Evolutionary conservation across 768 basidiomycete species (phyloP), one percentile per base, ranked within the genome.

Genomic region (Gloeostereum incarnatum): DNA sequence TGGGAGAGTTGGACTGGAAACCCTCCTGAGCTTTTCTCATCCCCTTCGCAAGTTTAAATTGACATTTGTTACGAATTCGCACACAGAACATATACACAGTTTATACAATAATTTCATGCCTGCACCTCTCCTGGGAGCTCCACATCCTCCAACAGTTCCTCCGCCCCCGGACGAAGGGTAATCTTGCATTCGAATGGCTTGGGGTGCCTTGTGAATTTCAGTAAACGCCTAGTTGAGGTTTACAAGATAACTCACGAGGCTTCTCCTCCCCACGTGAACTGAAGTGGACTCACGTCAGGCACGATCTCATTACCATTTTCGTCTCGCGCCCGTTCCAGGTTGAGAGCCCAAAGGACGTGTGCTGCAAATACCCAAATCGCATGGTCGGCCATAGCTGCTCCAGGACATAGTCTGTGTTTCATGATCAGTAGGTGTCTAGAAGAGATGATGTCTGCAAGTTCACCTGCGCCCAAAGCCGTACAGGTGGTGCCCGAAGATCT

Each of bases 211-310:
- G n/a, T n/a, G n/a, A n/a, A n/a, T n/a, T n/a, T n/a, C n/a, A n/a
- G n/a, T n/a, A n/a, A n/a, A n/a, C n/a, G n/a, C n/a, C n/a, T n/a
- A n/a, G n/a, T n/a, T n/a, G n/a, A n/a, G n/a, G n/a, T n/a, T n/a
- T n/a, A n/a, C n/a, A n/a, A n/a, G n/a, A n/a, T n/a, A n/a, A 33
- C 32, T 33, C 17, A 33, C 32, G 32, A 33, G 17, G 32, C 32
- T 33, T 33, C 32, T 9, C 32, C 32, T 9, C 32, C 32, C 8
- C 9, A 33, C 8, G 9, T 33, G 17, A 33, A 33, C 32, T 9
- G 8, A 7, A 9, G 8, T 9, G 32, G 32, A 8, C 10, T 11
- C 8, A 33, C 32, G 32, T 33, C 32, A 7, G 32, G 32, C 8
- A 33, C 17, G 17, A 33, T 10, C 17, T 33, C 32, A 9, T 17